These are phyloP conservation scores for Entomophthora muscae DNA, from an alignment of 371 early-diverging fungal genomes.

Conservation along the genomic window DNA sequence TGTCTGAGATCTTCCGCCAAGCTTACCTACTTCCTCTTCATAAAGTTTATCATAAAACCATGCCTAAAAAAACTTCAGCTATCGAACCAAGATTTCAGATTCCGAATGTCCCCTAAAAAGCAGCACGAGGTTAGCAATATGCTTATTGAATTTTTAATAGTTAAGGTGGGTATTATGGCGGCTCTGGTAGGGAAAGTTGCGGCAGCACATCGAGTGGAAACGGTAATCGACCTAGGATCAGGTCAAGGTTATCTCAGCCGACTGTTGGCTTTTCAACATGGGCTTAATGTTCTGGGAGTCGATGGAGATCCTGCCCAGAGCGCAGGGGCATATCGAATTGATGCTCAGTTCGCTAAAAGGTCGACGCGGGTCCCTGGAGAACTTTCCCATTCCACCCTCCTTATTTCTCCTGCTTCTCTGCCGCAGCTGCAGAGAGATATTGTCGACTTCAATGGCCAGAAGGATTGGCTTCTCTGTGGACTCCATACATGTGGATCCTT, in stretches of 20 bases:
- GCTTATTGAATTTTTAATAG: background rate
- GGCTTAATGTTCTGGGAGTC: constrained; percentile 54
- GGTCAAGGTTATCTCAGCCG: constrained; percentile 63
- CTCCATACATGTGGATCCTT: constrained; percentile 79
- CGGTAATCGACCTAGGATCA: constrained; percentile 39
- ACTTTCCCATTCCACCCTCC: background rate
- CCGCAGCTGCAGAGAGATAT: background rate
- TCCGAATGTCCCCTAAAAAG: background rate
- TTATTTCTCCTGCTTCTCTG: background rate
- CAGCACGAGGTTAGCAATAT: background rate
- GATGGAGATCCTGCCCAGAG: constrained; percentile 62
- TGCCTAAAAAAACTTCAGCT: background rate
- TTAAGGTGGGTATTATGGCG: background rate
- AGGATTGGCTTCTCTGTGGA: constrained; percentile 38
- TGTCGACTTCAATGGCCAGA: background rate
- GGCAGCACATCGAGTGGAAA: background rate
- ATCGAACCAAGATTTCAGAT: background rate
- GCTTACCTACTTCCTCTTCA: background rate
- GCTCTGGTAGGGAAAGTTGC: background rate
- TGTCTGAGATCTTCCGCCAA: background rate
- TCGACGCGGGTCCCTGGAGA: background rate
- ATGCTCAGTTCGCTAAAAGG: background rate
- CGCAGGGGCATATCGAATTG: constrained; percentile 40
- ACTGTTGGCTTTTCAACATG: constrained; percentile 44
- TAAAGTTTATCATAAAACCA: background rate